Percentiles rank a stretch among this genome's conserved stretches.
Conservation (phyloP, 2,329 filamentous ascomycete genomes). For the Calonectria honghensis region DNA sequence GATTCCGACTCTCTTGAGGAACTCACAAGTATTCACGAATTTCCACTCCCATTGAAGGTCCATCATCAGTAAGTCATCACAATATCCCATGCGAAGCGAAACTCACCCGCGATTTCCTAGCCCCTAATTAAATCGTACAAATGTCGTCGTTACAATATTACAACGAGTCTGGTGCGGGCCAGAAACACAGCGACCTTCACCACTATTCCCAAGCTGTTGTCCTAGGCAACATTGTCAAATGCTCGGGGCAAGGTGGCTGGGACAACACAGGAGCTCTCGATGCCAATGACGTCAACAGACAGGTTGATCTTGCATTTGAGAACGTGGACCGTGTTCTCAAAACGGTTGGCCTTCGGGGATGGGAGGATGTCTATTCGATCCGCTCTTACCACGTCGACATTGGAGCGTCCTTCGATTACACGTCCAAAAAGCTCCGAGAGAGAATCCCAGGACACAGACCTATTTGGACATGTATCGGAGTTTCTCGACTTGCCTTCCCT, state of each 20-base stretch:
- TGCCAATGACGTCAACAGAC: conserved; percentile 34
- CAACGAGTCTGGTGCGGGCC: neutral
- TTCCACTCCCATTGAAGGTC: too few species aligned
- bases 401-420: conserved; percentile 35
- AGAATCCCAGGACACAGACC: conserved; percentile 44
- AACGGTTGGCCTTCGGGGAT: conserved; percentile 49
- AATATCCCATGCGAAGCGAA: too few species aligned
- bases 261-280: conserved; percentile 43
- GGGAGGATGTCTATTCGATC: conserved; percentile 56
- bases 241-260: conserved; percentile 53
- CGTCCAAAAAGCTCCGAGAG: conserved; percentile 39
- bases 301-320: conserved; percentile 47
- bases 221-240: conserved; percentile 51
- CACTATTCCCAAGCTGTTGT: conserved; percentile 22
- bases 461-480: conserved; percentile 30
- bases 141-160: neutral
- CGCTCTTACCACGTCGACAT: conserved; percentile 53
- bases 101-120: too few species aligned
- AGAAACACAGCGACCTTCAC: neutral
- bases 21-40: too few species aligned
- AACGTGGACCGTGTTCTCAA: conserved; percentile 53
- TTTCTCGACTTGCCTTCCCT: conserved; percentile 46
- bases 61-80: too few species aligned
- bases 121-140: too few species aligned
- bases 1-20: too few species aligned